These are phyloP conservation scores for Wickerhamomyces rabaulensis DNA, from an alignment of 805 yeast species.

Conservation along the genomic window DNA sequence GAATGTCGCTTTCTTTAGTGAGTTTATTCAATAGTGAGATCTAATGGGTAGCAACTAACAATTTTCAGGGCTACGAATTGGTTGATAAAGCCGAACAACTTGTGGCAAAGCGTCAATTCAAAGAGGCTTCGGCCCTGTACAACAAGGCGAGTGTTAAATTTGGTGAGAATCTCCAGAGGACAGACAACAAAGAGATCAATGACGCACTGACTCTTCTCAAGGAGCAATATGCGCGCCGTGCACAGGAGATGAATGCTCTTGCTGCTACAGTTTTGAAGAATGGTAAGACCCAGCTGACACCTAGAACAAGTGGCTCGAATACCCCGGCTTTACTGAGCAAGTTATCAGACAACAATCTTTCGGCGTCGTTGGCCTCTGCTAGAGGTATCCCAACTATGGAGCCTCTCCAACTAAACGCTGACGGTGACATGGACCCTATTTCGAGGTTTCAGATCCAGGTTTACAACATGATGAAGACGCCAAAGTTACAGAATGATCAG, in stretches of 20 bases:
- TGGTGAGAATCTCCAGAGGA: conserved; percentile 18
- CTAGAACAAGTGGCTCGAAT: neutral
- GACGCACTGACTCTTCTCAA: conserved; percentile 26
- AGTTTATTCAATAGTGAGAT: neutral
- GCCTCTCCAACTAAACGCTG: neutral
- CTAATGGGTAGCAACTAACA: neutral
- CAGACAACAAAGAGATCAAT: conserved; percentile 25
- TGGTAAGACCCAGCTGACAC: neutral
- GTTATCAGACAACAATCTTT: conserved; percentile 1
- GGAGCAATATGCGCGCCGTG: conserved; percentile 24
- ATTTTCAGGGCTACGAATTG: conserved; percentile 40
- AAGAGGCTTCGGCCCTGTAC: conserved; percentile 36
- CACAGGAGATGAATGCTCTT: conserved; percentile 23
- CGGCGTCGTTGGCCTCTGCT: conserved; percentile 10
- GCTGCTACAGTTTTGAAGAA: conserved; percentile 2
- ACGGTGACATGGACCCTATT: conserved; percentile 17
- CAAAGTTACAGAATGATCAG: conserved; percentile 7
- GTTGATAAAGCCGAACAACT: conserved; percentile 51
- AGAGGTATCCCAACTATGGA: conserved; percentile 8
- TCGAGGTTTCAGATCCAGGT: conserved; percentile 18
- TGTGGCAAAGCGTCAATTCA: conserved; percentile 36
- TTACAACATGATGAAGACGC: conserved; percentile 17
- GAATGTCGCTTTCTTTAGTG: neutral
- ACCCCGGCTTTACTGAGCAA: neutral
- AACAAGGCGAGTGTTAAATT: conserved; percentile 31